Percentiles rank a stretch among this genome's conserved stretches.
Conservation (phyloP, 2,329 filamentous ascomycete genomes). For the Epichloe aotearoae region DNA sequence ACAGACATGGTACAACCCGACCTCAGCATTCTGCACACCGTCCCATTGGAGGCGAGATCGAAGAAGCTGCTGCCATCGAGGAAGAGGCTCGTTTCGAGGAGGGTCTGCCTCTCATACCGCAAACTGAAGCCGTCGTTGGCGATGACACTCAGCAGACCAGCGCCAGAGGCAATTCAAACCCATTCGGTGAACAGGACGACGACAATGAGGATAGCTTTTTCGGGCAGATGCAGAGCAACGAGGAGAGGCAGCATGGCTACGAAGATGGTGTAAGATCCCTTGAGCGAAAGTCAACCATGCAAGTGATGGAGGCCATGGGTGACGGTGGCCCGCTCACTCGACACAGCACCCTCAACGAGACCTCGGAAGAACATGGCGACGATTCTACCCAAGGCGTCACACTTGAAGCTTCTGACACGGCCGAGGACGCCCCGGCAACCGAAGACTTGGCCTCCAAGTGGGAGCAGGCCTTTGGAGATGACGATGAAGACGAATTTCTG, state of each 20-base stretch:
- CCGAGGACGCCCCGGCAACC: slow-evolving; percentile 18
- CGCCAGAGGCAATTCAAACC: slow-evolving; percentile 12
- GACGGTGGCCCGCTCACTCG: slow-evolving; percentile 20
- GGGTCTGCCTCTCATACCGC: slow-evolving; percentile 49
- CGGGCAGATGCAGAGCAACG: slow-evolving; percentile 29
- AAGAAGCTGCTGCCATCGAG: slow-evolving; percentile 27
- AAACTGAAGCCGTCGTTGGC: slow-evolving; percentile 9
- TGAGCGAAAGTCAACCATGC: slow-evolving; percentile 57
- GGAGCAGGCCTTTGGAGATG: slow-evolving; percentile 67
- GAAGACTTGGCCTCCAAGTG: slow-evolving; percentile 69
- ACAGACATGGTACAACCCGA: slow-evolving; percentile 6
- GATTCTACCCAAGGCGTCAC: slow-evolving; percentile 9
- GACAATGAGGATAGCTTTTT: slow-evolving; percentile 53
- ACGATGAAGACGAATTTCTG: slow-evolving; percentile 55
- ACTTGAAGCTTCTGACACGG: background rate
- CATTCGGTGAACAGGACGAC: slow-evolving; percentile 32
- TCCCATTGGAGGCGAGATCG: slow-evolving; percentile 30
- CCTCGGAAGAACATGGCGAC: slow-evolving; percentile 13
- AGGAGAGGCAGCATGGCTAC: slow-evolving; percentile 8
- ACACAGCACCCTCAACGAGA: slow-evolving; percentile 20
- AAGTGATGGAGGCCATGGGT: slow-evolving; percentile 42
- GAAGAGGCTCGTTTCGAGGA: slow-evolving; percentile 54
- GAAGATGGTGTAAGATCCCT: slow-evolving; percentile 22
- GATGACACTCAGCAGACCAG: slow-evolving; percentile 7
- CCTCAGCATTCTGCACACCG: slow-evolving; percentile 18